Percentiles rank a stretch among this genome's conserved stretches.
Conservation (phyloP, 352 stramenopile species). For the Phytophthora rubi region DNA sequence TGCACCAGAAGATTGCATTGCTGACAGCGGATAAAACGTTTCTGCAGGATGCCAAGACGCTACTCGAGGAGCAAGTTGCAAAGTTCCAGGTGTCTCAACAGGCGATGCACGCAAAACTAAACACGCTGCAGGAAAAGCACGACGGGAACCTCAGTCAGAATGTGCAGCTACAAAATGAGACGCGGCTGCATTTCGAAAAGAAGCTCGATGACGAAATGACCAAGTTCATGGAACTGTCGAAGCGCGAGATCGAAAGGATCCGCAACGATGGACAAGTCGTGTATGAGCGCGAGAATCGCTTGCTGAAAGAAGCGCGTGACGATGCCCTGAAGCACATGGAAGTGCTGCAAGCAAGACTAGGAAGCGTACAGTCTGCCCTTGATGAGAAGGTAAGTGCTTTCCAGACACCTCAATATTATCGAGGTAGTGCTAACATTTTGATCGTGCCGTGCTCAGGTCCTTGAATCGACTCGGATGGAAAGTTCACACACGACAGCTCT, state of each 20-base stretch:
- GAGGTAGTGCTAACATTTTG: background rate
- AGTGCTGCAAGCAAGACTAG: conserved; percentile 54
- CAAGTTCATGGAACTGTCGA: conserved; percentile 77
- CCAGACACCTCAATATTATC: background rate
- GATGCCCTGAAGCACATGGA: conserved; percentile 70
- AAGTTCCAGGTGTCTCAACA: conserved; percentile 47
- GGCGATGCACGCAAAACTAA: conserved; percentile 45
- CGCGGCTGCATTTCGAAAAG: conserved; percentile 67
- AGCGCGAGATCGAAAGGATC: conserved; percentile 75
- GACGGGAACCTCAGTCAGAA: conserved; percentile 46
- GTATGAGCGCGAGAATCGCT: conserved; percentile 77
- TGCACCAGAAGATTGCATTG: conserved; percentile 53
- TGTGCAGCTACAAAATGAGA: conserved; percentile 62
- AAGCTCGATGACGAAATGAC: conserved; percentile 67
- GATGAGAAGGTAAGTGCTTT: conserved; percentile 55
- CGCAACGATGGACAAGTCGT: conserved; percentile 64
- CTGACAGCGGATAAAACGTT: conserved; percentile 72
- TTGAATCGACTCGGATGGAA: conserved; percentile 63
- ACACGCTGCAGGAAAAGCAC: conserved; percentile 48
- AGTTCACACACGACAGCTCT: conserved; percentile 57
- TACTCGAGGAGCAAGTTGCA: conserved; percentile 60
- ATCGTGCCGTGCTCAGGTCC: conserved; percentile 29
- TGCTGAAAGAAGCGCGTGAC: conserved; percentile 69
- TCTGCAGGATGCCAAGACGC: conserved; percentile 56
- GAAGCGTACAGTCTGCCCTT: conserved; percentile 49